Percentiles rank a stretch among this genome's conserved stretches.
These are phyloP conservation scores for Periconia digitata DNA, from an alignment of 2,329 filamentous ascomycete genomes.

Conservation along the genomic window DNA sequence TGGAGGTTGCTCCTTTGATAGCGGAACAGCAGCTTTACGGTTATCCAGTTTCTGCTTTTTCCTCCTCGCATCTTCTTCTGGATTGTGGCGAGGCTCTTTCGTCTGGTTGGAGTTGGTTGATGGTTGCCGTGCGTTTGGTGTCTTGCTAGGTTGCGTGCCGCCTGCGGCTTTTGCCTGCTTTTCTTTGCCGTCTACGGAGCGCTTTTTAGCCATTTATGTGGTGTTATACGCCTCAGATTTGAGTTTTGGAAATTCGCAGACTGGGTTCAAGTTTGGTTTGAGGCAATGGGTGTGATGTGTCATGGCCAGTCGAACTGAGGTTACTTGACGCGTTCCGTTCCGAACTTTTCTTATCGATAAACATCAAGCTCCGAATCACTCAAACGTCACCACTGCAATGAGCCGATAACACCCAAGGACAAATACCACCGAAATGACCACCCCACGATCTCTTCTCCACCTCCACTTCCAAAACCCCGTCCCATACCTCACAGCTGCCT, in stretches of 20 bases:
- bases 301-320: too few relatives aligned
- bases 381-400: background rate
- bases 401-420: background rate
- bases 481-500: slow-evolving; percentile 57
- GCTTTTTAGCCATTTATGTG: slow-evolving; percentile 23
- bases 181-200: slow-evolving; percentile 23
- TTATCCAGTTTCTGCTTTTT: slow-evolving; percentile 7
- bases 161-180: slow-evolving; percentile 13
- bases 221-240: too few relatives aligned
- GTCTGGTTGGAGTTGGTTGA: slow-evolving; percentile 13
- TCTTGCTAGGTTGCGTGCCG: slow-evolving; percentile 8
- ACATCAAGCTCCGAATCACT: slow-evolving; percentile 1
- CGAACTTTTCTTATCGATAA: slow-evolving; percentile 22
- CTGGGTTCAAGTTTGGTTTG: too few relatives aligned
- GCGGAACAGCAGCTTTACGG: background rate
- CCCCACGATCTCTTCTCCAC: slow-evolving; percentile 62
- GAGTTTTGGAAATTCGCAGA: too few relatives aligned
- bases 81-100: slow-evolving; percentile 1
- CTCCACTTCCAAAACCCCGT: slow-evolving; percentile 59
- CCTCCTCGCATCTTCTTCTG: background rate
- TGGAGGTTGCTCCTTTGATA: background rate
- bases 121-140: slow-evolving; percentile 16
- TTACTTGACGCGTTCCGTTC: slow-evolving; percentile 13
- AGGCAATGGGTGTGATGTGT: too few relatives aligned
- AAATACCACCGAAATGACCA: slow-evolving; percentile 14